Evolutionary conservation across 768 basidiomycete genomes (phyloP).

Genomic region (Rubroboletus pulcherrimus): DNA sequence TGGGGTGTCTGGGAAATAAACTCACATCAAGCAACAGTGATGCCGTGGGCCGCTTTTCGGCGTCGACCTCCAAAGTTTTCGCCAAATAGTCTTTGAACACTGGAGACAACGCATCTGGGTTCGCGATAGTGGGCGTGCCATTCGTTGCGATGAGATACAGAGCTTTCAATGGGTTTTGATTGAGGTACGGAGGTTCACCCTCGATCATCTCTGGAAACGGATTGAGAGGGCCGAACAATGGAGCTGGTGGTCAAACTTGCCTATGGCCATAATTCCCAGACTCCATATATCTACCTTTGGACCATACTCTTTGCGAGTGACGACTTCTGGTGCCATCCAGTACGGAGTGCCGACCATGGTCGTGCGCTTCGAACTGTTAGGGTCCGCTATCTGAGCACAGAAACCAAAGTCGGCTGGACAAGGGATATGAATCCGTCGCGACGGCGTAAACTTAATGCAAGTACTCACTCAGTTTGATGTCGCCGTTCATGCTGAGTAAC

Average conservation of each 20-base stretch:
- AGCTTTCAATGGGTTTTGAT: slow-evolving; percentile 95
- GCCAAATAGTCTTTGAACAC: slow-evolving; percentile 89
- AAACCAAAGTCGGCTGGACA: slow-evolving; percentile 93
- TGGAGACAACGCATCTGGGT: slow-evolving; percentile 71
- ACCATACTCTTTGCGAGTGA: slow-evolving; percentile 95
- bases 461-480: slow-evolving; percentile 94
- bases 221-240: slow-evolving; percentile 5
- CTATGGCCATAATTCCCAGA: slow-evolving; percentile 94
- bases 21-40: slow-evolving; percentile 73
- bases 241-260: slow-evolving; percentile 38
- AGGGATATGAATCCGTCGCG: not conserved
- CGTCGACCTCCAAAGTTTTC: slow-evolving; percentile 88
- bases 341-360: slow-evolving; percentile 99
- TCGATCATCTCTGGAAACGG: slow-evolving; percentile 84
- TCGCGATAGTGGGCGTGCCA: slow-evolving; percentile 93
- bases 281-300: slow-evolving; percentile 99
- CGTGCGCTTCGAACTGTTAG: slow-evolving; percentile 86
- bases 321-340: slow-evolving; percentile 99
- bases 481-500: slow-evolving; percentile 84
- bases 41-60: slow-evolving; percentile 88
- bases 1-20: not conserved
- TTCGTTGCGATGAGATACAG: slow-evolving; percentile 98
- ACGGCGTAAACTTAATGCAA: not conserved
- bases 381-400: slow-evolving; percentile 92
- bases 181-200: slow-evolving; percentile 93